A percentile compares a stretch with the other conserved stretches of the same genome.
Evolutionary conservation across 73 alveolate species (phyloP).

Genomic region (Paramecium bursaria): DNA sequence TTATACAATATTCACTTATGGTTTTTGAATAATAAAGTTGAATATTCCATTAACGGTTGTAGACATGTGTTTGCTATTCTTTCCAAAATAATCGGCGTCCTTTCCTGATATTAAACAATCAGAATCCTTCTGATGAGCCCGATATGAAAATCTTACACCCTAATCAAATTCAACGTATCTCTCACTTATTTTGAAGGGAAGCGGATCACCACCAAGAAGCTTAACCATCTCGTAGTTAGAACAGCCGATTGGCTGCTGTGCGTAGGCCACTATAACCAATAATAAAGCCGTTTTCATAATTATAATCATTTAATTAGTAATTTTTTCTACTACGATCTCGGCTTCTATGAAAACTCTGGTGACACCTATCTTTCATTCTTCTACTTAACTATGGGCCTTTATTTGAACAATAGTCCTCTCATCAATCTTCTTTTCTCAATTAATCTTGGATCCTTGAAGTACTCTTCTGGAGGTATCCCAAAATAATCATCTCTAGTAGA

Average conservation of each 20-base stretch:
- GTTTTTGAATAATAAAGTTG: background rate
- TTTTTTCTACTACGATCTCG: constrained; percentile 4
- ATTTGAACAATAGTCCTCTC: background rate
- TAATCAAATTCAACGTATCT: constrained; percentile 9
- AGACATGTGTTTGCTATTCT: background rate
- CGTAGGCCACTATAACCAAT: background rate
- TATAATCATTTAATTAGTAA: constrained; percentile 15
- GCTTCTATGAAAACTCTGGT: too few species aligned
- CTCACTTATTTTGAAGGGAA: background rate
- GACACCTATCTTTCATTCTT: background rate
- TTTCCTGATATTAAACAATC: constrained; percentile 19
- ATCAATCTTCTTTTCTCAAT: constrained; percentile 21
- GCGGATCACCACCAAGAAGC: constrained; percentile 41
- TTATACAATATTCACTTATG: constrained; percentile 10
- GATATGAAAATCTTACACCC: background rate
- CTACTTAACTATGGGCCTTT: constrained; percentile 19
- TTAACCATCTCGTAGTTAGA: background rate
- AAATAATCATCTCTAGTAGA: too few species aligned
- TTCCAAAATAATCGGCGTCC: constrained; percentile 60
- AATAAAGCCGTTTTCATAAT: constrained; percentile 41
- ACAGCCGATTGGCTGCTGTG: background rate
- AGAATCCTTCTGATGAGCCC: background rate
- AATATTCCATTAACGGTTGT: constrained; percentile 4
- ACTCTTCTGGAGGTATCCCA: background rate
- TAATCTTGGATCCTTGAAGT: background rate